Evolutionary conservation across 768 basidiomycete genomes (phyloP), one percentile per base, ranked within the genome.

Genomic region (Hortiboletus campestris): DNA sequence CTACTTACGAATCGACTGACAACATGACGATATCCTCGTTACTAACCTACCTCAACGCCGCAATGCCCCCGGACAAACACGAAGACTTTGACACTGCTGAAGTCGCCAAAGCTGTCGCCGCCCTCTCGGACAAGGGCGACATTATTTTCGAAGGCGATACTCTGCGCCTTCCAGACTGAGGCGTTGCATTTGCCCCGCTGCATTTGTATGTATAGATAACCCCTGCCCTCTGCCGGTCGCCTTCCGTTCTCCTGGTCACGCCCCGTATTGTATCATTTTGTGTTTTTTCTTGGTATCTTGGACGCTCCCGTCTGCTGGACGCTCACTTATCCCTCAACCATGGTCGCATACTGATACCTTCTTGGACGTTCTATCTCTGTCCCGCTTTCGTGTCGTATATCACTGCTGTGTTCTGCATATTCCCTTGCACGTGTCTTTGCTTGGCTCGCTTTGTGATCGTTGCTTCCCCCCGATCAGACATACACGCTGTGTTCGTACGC

Each of bases 21-120:
- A 85, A 88, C 57, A 75, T 91, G 74, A 81, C 81, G 8, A 83
- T 91, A 64, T 85, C 85, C 3, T 73, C 85, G 10, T 74, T 91
- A 25, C 73, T 91, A 34, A 79, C 84, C 4, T 89, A 88, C 68
- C 77, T 91, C 53, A 90, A 90, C 63, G 83, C 87, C 2, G 87
- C 87, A 6, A 81, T 90, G 74, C 89, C 89, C 4, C 76, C 75
- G 28, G 88, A 89, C 66, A 90, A 90, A 70, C 83, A 89, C 65
- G 88, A 90, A 73, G 88, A 91, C 59, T 91, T 88, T 58, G 88
- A 91, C 68, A 88, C 86, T 13, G 77, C 78, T 2, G 89, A 91
- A 71, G 86, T 91, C 17, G 78, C 78, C 7, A 75, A 76, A 46
- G 77, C 77, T 4, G 79, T 79, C 14, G 79, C 74, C 1, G 61